A percentile compares a stretch with the other conserved stretches of the same genome.
phyloP scores from a whole-genome alignment of 2,329 filamentous ascomycete species.

The Pseudogymnoascus sp. region DNA sequence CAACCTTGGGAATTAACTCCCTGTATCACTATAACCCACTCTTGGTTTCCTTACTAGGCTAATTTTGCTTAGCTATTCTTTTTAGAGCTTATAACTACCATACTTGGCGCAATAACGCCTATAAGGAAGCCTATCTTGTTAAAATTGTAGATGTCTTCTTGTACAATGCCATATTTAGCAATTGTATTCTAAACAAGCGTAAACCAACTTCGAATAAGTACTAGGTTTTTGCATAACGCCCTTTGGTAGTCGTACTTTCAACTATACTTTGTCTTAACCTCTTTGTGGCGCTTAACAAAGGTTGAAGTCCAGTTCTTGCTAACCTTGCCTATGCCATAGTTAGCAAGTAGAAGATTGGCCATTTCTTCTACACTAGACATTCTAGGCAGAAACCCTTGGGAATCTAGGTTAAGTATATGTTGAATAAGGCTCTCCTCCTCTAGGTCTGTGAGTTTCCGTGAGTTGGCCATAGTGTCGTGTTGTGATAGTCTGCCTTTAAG shows the following conservation, averaged over 20 bases:
- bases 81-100: not conserved
- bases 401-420: not conserved
- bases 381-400: not conserved
- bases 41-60: no score
- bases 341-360: not conserved
- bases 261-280: not conserved
- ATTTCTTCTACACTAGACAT: not conserved
- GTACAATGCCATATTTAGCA: not conserved
- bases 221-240: not conserved
- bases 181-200: not conserved
- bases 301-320: not conserved
- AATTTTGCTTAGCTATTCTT: not conserved
- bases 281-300: not conserved
- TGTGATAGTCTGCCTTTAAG: not conserved
- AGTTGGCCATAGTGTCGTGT: no score
- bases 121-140: not conserved
- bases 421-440: not conserved
- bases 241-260: not conserved
- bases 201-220: not conserved
- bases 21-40: not conserved
- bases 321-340: not conserved
- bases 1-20: not conserved
- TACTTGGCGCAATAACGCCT: no score
- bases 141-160: conserved; percentile 3
- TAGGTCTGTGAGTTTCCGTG: not conserved